Percentiles rank a stretch among this genome's conserved stretches.
These are phyloP conservation scores for Udeniomyces megalosporus DNA, from an alignment of 768 basidiomycete species.

Conservation along the genomic window DNA sequence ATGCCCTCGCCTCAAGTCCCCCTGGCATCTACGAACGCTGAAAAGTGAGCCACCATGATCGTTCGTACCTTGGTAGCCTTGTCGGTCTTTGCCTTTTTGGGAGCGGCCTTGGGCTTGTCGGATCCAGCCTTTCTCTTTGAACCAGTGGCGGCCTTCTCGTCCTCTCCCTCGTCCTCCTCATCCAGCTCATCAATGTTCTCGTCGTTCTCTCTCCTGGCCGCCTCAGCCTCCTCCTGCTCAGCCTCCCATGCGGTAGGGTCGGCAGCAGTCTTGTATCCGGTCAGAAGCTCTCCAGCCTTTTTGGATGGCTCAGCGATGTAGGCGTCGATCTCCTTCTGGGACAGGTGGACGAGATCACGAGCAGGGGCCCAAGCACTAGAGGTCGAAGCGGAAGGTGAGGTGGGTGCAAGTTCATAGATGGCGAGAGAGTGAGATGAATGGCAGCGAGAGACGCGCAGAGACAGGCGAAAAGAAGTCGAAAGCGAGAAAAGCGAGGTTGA, in stretches of 20 bases:
- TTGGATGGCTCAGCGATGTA: constrained; percentile 61
- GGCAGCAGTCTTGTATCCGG: constrained; percentile 49
- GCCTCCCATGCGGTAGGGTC: constrained; percentile 53
- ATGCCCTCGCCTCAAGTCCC: too few species aligned
- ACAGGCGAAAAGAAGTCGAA: constrained; percentile 8
- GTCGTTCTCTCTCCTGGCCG: constrained; percentile 30
- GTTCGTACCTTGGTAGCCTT: constrained; percentile 17
- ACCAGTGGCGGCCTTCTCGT: constrained; percentile 26
- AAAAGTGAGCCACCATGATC: too few species aligned
- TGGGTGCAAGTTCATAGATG: background rate
- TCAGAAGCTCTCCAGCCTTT: constrained; percentile 54
- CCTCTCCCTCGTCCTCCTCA: constrained; percentile 41
- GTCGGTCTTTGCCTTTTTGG: constrained; percentile 12
- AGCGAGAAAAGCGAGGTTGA: background rate
- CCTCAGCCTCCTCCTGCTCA: constrained; percentile 33
- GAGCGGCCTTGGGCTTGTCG: constrained; percentile 35
- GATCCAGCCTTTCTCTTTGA: background rate
- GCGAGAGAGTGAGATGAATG: background rate
- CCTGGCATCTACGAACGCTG: too few species aligned
- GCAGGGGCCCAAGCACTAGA: constrained; percentile 65
- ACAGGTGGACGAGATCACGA: constrained; percentile 66
- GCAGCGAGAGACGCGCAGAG: background rate
- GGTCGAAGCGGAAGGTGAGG: background rate
- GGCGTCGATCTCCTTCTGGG: constrained; percentile 61
- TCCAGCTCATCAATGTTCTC: constrained; percentile 51